Conservation (phyloP, 2,329 filamentous ascomycete species). For the Pestalotiopsis sp. region DNA sequence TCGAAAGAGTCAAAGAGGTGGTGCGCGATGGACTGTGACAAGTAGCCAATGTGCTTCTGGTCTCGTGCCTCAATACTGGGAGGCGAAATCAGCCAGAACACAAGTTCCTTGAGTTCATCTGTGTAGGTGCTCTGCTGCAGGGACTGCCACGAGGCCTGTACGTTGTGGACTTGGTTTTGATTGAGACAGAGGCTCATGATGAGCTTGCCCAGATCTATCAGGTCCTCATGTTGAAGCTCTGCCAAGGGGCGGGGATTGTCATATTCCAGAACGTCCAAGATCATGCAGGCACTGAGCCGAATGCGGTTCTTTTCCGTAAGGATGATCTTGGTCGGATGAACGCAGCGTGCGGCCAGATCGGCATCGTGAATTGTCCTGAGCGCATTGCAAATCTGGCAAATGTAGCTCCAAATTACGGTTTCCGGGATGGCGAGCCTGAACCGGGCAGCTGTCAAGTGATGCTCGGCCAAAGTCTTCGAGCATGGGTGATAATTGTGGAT, state of each 20-base stretch:
- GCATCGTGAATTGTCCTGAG: slow-evolving; percentile 81
- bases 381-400: slow-evolving; percentile 87
- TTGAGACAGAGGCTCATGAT: slow-evolving; percentile 81
- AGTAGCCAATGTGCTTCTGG: slow-evolving; percentile 74
- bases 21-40: slow-evolving; percentile 75
- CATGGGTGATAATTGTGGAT: slow-evolving; percentile 92
- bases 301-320: slow-evolving; percentile 89
- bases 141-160: slow-evolving; percentile 72
- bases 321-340: slow-evolving; percentile 86
- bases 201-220: slow-evolving; percentile 79
- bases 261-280: slow-evolving; percentile 86
- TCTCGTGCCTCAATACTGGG: slow-evolving; percentile 40
- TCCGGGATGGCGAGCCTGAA: slow-evolving; percentile 61
- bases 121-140: slow-evolving; percentile 72
- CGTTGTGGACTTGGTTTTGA: slow-evolving; percentile 60
- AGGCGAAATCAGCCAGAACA: slow-evolving; percentile 78
- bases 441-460: slow-evolving; percentile 61
- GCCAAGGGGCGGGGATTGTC: slow-evolving; percentile 67
- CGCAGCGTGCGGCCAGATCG: slow-evolving; percentile 80
- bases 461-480: slow-evolving; percentile 84
- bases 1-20: slow-evolving; percentile 78
- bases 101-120: slow-evolving; percentile 72
- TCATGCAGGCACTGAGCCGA: slow-evolving; percentile 81
- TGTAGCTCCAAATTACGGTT: slow-evolving; percentile 83
- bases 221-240: slow-evolving; percentile 85